Conservation (phyloP, 2,329 filamentous ascomycete species). For the Pestalotiopsis sp. region DNA sequence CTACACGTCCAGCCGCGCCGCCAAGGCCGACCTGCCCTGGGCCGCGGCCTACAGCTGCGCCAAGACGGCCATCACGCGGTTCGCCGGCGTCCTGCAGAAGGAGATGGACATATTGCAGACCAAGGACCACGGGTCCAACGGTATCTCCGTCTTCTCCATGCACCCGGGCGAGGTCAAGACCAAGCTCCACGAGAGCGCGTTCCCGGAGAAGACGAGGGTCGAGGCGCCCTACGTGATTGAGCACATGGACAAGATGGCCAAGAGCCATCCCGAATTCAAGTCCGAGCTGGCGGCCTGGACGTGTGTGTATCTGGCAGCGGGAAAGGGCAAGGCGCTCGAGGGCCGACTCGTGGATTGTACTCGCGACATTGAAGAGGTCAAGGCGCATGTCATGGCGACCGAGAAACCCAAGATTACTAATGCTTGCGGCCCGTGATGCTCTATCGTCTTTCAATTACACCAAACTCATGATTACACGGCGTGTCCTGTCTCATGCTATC, state of each 20-base stretch:
- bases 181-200: conserved; percentile 2
- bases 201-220: conserved; percentile 8
- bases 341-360: conserved; percentile 3
- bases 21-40: conserved; percentile 7
- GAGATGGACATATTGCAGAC: conserved; percentile 5
- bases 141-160: neutral
- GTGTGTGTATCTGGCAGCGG: neutral
- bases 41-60: conserved; percentile 8
- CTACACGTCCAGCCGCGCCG: conserved; percentile 1
- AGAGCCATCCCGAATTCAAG: conserved; percentile 7
- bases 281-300: conserved; percentile 6
- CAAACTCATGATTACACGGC: too few relatives aligned
- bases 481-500: too few relatives aligned
- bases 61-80: conserved; percentile 11
- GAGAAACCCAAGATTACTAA: conserved; percentile 3
- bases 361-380: conserved; percentile 6
- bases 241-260: conserved; percentile 11
- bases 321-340: conserved; percentile 7
- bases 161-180: conserved; percentile 11
- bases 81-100: conserved; percentile 2
- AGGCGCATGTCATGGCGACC: neutral
- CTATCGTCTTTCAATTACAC: neutral
- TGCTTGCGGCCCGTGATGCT: neutral
- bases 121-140: neutral
- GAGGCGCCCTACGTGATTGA: conserved; percentile 11